Conservation (phyloP, 192 early-diverging fungal species). For the Entomortierella beljakovae region DNA sequence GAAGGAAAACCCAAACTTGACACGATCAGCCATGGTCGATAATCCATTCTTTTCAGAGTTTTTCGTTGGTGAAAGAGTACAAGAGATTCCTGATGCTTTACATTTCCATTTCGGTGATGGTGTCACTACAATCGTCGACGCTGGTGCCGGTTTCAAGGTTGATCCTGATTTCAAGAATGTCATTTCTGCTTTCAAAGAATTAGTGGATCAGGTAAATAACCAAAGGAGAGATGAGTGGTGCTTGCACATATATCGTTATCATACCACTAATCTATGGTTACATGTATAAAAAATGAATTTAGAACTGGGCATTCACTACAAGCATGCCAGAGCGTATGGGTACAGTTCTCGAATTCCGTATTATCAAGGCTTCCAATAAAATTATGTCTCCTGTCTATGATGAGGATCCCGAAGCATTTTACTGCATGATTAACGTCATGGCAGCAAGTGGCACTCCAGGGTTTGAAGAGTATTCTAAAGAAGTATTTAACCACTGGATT, state of each 20-base stretch:
- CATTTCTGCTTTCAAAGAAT: constrained; percentile 6
- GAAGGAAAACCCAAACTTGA: background rate
- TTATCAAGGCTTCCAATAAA: constrained; percentile 41
- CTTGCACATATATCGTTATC: background rate
- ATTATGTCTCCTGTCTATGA: constrained; percentile 42
- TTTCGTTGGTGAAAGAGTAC: constrained; percentile 3
- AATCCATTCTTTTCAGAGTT: constrained; percentile 33
- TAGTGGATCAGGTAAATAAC: constrained; percentile 18
- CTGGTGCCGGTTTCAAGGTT: constrained; percentile 21
- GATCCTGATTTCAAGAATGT: constrained; percentile 33
- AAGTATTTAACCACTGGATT: constrained; percentile 11
- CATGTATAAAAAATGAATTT: background rate
- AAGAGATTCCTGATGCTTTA: constrained; percentile 25
- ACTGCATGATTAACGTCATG: constrained; percentile 33
- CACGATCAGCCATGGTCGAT: constrained; percentile 16
- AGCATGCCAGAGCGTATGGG: constrained; percentile 17
- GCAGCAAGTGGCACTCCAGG: constrained; percentile 23
- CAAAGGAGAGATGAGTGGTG: background rate
- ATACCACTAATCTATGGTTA: background rate
- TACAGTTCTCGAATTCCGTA: constrained; percentile 27
- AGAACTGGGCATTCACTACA: constrained; percentile 39
- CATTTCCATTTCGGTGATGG: constrained; percentile 39
- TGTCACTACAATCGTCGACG: constrained; percentile 5
- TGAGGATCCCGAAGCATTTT: constrained; percentile 34
- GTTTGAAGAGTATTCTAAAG: constrained; percentile 30